Evolutionary conservation across 2,329 filamentous ascomycete species (phyloP).

Genomic region (Ceratocystis diversiconidia): DNA sequence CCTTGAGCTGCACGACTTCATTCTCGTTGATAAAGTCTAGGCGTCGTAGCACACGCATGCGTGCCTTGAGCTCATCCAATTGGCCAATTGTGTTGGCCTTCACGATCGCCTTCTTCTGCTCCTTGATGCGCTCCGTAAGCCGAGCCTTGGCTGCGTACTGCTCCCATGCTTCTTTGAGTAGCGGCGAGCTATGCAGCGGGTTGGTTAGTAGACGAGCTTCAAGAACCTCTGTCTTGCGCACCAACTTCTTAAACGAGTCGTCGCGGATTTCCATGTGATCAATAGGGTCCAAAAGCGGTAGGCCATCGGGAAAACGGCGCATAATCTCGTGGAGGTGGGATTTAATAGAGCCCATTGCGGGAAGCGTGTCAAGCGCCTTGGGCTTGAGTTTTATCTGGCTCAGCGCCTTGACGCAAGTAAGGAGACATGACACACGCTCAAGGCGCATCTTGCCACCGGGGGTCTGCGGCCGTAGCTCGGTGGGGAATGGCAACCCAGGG

Average conservation of each 20-base stretch:
- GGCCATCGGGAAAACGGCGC: conserved; percentile 79
- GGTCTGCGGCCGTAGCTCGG: conserved; percentile 51
- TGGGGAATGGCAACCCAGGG: conserved; percentile 32
- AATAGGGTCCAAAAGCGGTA: conserved; percentile 79
- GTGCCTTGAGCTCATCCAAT: conserved; percentile 87
- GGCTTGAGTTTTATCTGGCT: conserved; percentile 57
- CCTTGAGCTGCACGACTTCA: conserved; percentile 93
- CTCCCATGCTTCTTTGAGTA: conserved; percentile 70
- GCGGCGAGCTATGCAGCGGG: conserved; percentile 78
- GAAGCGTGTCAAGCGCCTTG: conserved; percentile 17
- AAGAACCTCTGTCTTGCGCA: conserved; percentile 91
- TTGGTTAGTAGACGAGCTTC: conserved; percentile 82
- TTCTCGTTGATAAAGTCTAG: conserved; percentile 91
- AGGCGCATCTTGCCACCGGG: conserved; percentile 53
- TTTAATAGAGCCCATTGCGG: conserved; percentile 36
- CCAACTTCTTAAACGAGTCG: conserved; percentile 80
- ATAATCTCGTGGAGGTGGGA: conserved; percentile 65
- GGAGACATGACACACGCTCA: conserved; percentile 72
- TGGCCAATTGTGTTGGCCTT: conserved; percentile 80
- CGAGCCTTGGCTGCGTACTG: conserved; percentile 73
- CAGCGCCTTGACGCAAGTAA: conserved; percentile 74
- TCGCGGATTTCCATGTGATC: conserved; percentile 94
- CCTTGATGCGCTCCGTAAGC: conserved; percentile 66
- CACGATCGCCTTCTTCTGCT: conserved; percentile 71
- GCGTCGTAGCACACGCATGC: conserved; percentile 86